Percentiles rank a stretch among this genome's conserved stretches.
These are phyloP conservation scores for Calonectria hawksworthii DNA, from an alignment of 2,329 filamentous ascomycete genomes.

Conservation along the genomic window DNA sequence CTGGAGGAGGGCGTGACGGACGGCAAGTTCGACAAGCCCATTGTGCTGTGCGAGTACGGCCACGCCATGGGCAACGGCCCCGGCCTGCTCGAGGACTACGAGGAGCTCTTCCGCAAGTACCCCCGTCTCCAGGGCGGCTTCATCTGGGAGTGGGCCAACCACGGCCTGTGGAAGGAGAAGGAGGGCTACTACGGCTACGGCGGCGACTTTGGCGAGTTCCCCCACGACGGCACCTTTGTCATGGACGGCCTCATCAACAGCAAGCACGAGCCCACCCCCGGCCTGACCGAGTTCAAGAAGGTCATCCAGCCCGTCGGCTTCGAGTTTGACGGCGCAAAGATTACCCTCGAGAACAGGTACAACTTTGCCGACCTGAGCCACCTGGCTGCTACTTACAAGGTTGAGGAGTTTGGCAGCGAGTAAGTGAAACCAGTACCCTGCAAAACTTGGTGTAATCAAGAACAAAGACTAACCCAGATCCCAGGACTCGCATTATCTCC, in stretches of 20 bases:
- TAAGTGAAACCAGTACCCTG: conserved; percentile 45
- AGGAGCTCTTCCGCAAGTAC: conserved; percentile 72
- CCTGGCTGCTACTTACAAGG: conserved; percentile 57
- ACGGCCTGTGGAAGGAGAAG: conserved; percentile 66
- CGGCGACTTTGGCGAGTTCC: conserved; percentile 72
- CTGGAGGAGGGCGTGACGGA: conserved; percentile 59
- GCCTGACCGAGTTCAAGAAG: conserved; percentile 70
- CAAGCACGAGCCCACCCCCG: conserved; percentile 68
- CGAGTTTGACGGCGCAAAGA: conserved; percentile 50
- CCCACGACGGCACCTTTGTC: conserved; percentile 73
- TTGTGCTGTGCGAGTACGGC: conserved; percentile 71
- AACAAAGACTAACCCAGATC: conserved; percentile 7
- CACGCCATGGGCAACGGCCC: conserved; percentile 84
- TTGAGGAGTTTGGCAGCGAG: conserved; percentile 59
- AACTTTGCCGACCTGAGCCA: conserved; percentile 62
- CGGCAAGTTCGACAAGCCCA: conserved; percentile 66
- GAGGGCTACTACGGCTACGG: conserved; percentile 69
- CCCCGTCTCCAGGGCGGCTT: conserved; percentile 76
- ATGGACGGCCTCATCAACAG: conserved; percentile 72
- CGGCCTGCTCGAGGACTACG: conserved; percentile 77
- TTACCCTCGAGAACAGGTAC: conserved; percentile 64
- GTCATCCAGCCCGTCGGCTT: conserved; percentile 68
- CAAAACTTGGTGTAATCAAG: neutral
- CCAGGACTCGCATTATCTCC: conserved; percentile 42
- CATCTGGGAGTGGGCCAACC: conserved; percentile 77